Percentiles rank a stretch among this genome's conserved stretches.
Conservation (phyloP, 75 land plant species). For the Sequoiadendron giganteum region DNA sequence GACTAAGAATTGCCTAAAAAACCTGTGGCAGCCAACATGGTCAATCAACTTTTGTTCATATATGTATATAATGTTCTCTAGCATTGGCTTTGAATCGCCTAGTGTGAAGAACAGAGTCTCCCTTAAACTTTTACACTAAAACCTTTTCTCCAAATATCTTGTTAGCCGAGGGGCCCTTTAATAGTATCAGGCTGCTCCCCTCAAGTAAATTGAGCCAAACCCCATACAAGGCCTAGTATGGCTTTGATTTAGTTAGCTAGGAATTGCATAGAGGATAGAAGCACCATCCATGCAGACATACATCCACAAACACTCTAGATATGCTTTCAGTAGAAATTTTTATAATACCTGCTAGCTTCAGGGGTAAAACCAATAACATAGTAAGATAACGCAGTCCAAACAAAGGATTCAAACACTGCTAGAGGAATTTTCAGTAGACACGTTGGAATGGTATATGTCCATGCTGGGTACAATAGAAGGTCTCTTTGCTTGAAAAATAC, state of each 20-base stretch:
- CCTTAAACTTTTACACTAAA: neutral
- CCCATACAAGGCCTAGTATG: neutral
- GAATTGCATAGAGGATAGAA: neutral
- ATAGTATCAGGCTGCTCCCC: neutral
- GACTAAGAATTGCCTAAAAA: constrained; percentile 54
- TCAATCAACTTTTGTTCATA: neutral
- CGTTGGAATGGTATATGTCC: constrained; percentile 70
- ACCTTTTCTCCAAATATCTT: neutral
- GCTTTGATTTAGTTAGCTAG: neutral
- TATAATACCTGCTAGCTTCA: constrained; percentile 46
- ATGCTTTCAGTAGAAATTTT: neutral
- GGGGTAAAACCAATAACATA: constrained; percentile 63
- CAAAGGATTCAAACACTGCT: constrained; percentile 41
- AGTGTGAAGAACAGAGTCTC: neutral
- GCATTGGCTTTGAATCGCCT: neutral
- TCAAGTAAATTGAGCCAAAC: neutral
- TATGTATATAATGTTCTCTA: neutral
- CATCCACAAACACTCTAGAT: neutral
- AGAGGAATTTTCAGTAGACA: constrained; percentile 50
- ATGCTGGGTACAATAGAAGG: constrained; percentile 64
- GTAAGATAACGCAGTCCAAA: constrained; percentile 62
- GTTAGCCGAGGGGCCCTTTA: neutral
- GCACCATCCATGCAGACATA: neutral
- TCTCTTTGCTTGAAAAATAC: constrained; percentile 73
- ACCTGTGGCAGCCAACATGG: constrained; percentile 37